Percentiles rank a stretch among this genome's conserved stretches.
Conservation (phyloP, 192 early-diverging fungal species). For the Gamsiella multidivaricata region DNA sequence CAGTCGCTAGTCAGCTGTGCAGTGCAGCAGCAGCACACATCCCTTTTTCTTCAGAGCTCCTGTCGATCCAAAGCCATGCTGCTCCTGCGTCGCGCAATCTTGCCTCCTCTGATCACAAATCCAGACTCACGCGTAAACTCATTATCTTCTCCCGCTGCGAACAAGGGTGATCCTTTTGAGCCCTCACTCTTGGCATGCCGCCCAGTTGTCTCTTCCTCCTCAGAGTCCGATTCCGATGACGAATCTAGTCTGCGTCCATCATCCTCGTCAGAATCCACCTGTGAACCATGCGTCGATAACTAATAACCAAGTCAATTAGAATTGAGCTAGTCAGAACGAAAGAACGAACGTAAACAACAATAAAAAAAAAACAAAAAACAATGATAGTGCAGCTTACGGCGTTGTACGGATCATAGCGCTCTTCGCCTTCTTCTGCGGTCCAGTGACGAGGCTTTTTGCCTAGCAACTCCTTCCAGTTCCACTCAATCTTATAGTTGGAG, state of each 20-base stretch:
- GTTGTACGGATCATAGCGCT: constrained; percentile 49
- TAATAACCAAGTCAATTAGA: too few relatives aligned
- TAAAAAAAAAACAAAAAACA: neutral
- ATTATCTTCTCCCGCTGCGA: constrained; percentile 24
- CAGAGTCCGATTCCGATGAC: constrained; percentile 34
- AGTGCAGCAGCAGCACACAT: too few relatives aligned
- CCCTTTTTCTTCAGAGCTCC: constrained; percentile 5
- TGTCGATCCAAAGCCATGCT: constrained; percentile 42
- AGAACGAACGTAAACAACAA: neutral
- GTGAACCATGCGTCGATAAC: constrained; percentile 44
- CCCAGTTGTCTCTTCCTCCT: constrained; percentile 18
- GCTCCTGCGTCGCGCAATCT: constrained; percentile 51
- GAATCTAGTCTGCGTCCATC: constrained; percentile 31
- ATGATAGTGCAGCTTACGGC: constrained; percentile 36
- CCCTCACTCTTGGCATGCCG: constrained; percentile 10
- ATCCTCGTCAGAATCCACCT: constrained; percentile 43
- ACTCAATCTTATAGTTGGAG: constrained; percentile 50
- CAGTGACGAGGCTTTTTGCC: constrained; percentile 52
- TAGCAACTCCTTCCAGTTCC: constrained; percentile 52
- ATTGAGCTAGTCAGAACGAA: neutral
- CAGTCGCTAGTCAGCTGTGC: too few relatives aligned
- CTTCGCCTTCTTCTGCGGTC: constrained; percentile 44
- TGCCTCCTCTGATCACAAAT: constrained; percentile 50
- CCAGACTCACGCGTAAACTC: constrained; percentile 35
- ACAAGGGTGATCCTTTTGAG: too few relatives aligned